Evolutionary conservation across 2,329 filamentous ascomycete species (phyloP).

Genomic region (Aspergillus awamori): DNA sequence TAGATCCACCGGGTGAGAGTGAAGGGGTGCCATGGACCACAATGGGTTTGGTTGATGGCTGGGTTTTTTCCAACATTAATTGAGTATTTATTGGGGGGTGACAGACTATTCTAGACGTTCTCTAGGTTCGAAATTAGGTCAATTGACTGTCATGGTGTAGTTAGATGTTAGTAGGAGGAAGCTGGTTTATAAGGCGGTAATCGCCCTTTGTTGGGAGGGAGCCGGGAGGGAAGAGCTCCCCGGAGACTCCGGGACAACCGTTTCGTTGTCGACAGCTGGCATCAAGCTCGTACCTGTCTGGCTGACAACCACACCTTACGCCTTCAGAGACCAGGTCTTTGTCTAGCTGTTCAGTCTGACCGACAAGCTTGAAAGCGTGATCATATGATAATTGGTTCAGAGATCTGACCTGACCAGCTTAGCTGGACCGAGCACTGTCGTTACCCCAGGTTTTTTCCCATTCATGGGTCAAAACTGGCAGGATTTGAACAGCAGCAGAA

Average conservation of each 20-base stretch:
- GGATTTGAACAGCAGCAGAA: too few relatives aligned
- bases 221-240: neutral
- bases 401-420: neutral
- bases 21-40: neutral
- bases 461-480: neutral
- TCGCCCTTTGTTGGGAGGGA: neutral
- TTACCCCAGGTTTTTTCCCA: neutral
- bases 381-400: neutral
- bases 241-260: neutral
- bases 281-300: neutral
- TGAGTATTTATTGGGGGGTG: too few relatives aligned
- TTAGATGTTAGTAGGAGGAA: neutral
- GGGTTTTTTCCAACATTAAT: too few relatives aligned
- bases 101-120: too few relatives aligned
- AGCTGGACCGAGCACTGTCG: neutral
- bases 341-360: too few relatives aligned
- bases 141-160: too few relatives aligned
- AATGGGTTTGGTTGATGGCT: too few relatives aligned
- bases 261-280: conserved; percentile 12
- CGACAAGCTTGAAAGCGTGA: neutral
- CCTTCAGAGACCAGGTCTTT: neutral
- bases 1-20: neutral
- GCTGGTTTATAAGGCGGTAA: neutral
- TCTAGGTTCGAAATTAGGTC: too few relatives aligned
- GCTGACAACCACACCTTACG: neutral